These are phyloP conservation scores for Aurantiochytrium sp. DNA, from an alignment of 108 stramenopile species.

Conservation along the genomic window DNA sequence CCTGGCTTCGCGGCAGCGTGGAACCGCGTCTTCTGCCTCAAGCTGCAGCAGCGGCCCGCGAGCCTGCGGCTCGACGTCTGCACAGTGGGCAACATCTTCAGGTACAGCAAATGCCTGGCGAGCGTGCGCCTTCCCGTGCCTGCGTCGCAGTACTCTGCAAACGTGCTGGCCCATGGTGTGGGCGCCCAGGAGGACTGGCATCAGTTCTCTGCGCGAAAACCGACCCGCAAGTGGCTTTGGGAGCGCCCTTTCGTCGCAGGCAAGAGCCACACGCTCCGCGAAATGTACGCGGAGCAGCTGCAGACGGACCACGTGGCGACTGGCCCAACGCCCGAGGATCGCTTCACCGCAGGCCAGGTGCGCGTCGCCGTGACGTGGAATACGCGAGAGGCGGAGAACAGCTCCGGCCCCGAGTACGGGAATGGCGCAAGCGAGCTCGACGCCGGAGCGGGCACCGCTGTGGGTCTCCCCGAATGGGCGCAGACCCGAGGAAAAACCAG, in stretches of 20 bases:
- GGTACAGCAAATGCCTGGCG: not conserved
- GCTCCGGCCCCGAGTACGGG: too few species aligned
- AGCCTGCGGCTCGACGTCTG: not conserved
- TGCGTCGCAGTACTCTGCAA: not conserved
- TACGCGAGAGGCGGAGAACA: not conserved
- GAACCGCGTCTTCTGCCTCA: not conserved
- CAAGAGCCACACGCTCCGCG: not conserved
- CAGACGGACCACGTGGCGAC: not conserved
- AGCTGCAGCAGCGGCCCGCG: not conserved
- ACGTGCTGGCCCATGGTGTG: not conserved
- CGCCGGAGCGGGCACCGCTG: not conserved
- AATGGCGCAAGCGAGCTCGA: too few species aligned
- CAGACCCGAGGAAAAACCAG: not conserved
- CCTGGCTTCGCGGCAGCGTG: not conserved
- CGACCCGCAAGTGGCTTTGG: not conserved
- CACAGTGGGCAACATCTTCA: not conserved
- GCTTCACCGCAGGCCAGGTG: not conserved
- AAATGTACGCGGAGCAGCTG: slow-evolving; percentile 5
- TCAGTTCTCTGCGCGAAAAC: not conserved
- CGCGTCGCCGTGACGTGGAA: not conserved
- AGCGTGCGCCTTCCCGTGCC: not conserved
- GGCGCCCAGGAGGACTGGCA: not conserved
- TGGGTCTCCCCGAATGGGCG: not conserved
- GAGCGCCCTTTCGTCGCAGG: not conserved
- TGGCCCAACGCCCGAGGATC: not conserved